Conservation (phyloP, 129 eudicot species). For the Artemisia tridentata region DNA sequence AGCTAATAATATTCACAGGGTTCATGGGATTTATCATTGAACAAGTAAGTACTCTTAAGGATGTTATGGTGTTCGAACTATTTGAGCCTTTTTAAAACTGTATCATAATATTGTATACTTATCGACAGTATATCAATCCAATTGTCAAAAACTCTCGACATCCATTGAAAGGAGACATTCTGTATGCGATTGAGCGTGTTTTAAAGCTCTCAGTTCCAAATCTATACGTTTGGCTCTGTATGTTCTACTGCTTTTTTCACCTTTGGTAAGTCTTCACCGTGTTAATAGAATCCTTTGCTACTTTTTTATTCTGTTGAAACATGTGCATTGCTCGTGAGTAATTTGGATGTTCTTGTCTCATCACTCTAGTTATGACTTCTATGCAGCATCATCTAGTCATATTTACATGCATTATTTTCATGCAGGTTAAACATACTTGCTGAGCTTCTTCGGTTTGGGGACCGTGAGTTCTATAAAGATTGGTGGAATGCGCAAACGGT, state of each 20-base stretch:
- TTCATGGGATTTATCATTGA: constrained; percentile 90
- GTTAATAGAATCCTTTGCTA: neutral
- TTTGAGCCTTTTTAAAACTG: neutral
- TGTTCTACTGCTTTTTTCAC: constrained; percentile 92
- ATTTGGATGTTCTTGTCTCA: neutral
- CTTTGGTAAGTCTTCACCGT: constrained; percentile 60
- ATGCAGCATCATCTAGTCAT: constrained; percentile 6
- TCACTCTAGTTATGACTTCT: neutral
- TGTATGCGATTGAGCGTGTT: constrained; percentile 93
- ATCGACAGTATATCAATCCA: constrained; percentile 84
- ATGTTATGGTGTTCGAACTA: neutral
- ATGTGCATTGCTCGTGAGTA: neutral
- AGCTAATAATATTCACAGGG: constrained; percentile 89
- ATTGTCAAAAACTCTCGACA: constrained; percentile 88
- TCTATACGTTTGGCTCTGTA: constrained; percentile 94
- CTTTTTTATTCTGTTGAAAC: neutral
- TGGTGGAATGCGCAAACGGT: constrained; percentile 99
- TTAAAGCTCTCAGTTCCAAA: constrained; percentile 97
- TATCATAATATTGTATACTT: constrained; percentile 12
- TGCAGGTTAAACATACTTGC: constrained; percentile 92
- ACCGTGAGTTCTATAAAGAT: constrained; percentile 98
- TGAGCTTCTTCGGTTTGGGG: constrained; percentile 96
- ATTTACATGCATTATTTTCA: constrained; percentile 22
- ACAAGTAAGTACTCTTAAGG: constrained; percentile 49
- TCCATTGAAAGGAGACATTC: constrained; percentile 84